Conservation (phyloP, 1,139 yeast genomes). For the Candida sanyaensis region DNA sequence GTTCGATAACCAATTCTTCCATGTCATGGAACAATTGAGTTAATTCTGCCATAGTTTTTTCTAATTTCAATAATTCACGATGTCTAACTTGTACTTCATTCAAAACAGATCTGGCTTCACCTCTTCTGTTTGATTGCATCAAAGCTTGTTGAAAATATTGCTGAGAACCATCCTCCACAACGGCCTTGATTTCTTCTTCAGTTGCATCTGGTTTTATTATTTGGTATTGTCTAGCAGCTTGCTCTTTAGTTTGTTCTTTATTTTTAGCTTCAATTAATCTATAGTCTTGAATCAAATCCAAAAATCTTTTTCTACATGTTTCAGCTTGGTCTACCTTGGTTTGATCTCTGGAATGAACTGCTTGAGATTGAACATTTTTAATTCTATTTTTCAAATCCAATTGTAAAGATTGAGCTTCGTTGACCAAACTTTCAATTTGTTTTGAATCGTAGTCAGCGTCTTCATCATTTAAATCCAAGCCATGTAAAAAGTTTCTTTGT, state of each 20-base stretch:
- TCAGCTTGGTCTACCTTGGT: conserved; percentile 92
- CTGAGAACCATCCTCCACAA: conserved; percentile 81
- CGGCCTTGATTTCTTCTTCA: conserved; percentile 78
- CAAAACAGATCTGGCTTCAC: conserved; percentile 94
- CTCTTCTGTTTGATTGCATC: conserved; percentile 89
- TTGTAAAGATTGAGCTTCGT: conserved; percentile 81
- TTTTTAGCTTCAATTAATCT: conserved; percentile 85
- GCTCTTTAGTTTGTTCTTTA: conserved; percentile 80
- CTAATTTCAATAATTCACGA: conserved; percentile 91
- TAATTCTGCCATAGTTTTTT: conserved; percentile 93
- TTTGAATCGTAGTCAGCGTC: conserved; percentile 69
- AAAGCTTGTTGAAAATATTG: conserved; percentile 95
- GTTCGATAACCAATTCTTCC: conserved; percentile 96
- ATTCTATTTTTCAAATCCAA: conserved; percentile 73
- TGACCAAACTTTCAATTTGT: conserved; percentile 74
- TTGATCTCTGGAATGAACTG: conserved; percentile 64
- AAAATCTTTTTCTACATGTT: conserved; percentile 81
- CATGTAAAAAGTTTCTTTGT: conserved; percentile 82
- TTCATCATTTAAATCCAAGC: conserved; percentile 73
- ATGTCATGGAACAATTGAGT: conserved; percentile 93
- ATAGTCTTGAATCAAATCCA: conserved; percentile 83
- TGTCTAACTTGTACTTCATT: conserved; percentile 97
- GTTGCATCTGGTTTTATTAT: conserved; percentile 94
- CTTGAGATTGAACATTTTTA: conserved; percentile 64
- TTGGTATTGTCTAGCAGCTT: conserved; percentile 90